Evolutionary conservation across 1,284 basidiomycete genomes (phyloP), one percentile per base, ranked within the genome.

Genomic region (Fomes fomentarius): DNA sequence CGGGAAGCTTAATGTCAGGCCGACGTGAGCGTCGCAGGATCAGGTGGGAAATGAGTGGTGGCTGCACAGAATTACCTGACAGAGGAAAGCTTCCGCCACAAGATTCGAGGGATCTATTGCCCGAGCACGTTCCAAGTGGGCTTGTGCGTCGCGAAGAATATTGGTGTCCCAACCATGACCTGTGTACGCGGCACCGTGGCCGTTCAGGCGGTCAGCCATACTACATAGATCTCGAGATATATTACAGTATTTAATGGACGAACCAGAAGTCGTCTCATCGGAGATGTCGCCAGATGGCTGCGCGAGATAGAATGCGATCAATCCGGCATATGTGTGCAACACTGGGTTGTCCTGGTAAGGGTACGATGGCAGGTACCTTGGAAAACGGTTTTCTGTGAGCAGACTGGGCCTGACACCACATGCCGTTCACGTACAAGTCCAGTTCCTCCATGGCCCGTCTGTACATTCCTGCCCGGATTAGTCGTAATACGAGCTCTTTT

Each of bases 311-410:
- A 94, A 75, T 34, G 78, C 81, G 10, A 93, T 72, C 56, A 95
- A 71, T 2, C 91, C 94, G 3, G 93, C 93, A 61, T 95, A 94
- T 8, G 85, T 76, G 65, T 95, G 91, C 33, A 96, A 75, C 2
- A 84, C 73, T 1, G 88, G 80, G 55, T 92, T 91, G 58, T 93
- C 88, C 65, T 87, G 85, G 73, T 89, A 96, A 0, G 94, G 94
- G 67, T 89, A 88, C 1, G 90, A 89, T 0, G 91, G 86, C 11
- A 96, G 78, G 68, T 91, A 95, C 30, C 92, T 95, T 60, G 6
- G 37, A 41, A 22, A 35, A 35, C 47, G 33, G n/a, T n/a, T n/a
- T 33, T 22, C 43, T 33, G 41, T 50, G 19, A 50, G 50, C 33
- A 43, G 17, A 33, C 22, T 14, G 31, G 21, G 39, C 44, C 43